Percentiles rank a stretch among this genome's conserved stretches.
Evolutionary conservation across 345 rosid species (phyloP).

Genomic region (Citrus reticulata): DNA sequence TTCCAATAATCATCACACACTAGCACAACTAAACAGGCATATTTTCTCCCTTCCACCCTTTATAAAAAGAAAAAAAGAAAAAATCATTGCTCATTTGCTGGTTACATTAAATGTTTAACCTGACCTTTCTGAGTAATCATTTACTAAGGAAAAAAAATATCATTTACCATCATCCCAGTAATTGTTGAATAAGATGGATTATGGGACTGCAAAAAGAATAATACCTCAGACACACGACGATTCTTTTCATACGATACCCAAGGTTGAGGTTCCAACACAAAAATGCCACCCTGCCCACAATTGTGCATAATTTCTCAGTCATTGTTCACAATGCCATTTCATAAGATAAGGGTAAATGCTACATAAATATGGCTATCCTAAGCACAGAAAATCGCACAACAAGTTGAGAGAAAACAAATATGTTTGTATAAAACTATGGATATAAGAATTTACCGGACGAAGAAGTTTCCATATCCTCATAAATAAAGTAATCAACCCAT

Average conservation of each 20-base stretch:
- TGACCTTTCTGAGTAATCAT: background rate
- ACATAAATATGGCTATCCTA: background rate
- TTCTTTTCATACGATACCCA: conserved; percentile 91
- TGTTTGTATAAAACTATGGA: background rate
- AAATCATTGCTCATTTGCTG: background rate
- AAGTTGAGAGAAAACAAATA: background rate
- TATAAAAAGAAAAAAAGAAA: background rate
- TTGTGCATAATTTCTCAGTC: conserved; percentile 5
- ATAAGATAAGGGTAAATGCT: background rate
- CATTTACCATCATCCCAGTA: background rate
- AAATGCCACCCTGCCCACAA: conserved; percentile 72
- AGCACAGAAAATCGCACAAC: background rate
- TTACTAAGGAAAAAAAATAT: background rate
- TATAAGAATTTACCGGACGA: conserved; percentile 44
- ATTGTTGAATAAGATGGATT: background rate
- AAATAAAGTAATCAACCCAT: conserved; percentile 74
- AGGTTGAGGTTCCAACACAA: conserved; percentile 94
- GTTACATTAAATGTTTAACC: background rate
- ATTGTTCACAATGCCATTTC: background rate
- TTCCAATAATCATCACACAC: background rate
- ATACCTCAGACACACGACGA: conserved; percentile 75
- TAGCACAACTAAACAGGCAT: background rate
- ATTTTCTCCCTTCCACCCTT: background rate
- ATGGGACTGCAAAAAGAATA: background rate
- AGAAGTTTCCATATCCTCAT: conserved; percentile 80